Conservation (phyloP, 306 rosid genomes). For the Alnus glutinosa region DNA sequence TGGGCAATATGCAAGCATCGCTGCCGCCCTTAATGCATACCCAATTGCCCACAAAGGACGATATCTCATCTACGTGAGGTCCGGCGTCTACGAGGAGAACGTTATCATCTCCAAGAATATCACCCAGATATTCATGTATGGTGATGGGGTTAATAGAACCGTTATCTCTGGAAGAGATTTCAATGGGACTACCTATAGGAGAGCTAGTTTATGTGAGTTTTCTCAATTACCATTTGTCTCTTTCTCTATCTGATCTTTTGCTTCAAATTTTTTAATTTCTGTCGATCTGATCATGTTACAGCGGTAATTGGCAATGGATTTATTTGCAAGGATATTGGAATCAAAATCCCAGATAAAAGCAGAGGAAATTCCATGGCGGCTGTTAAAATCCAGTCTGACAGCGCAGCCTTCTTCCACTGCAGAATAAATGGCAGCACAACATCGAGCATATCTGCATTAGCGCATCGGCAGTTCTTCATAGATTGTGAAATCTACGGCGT, state of each 20-base stretch:
- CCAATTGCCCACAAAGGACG: background rate
- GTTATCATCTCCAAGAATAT: conserved; percentile 30
- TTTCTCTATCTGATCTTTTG: too few relatives aligned
- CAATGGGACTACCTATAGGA: background rate
- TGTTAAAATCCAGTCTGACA: background rate
- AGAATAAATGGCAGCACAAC: background rate
- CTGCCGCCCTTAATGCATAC: conserved; percentile 22
- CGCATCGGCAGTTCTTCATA: conserved; percentile 3
- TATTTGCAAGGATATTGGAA: background rate
- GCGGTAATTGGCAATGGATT: conserved; percentile 4
- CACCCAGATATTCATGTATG: conserved; percentile 28
- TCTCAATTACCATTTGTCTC: too few relatives aligned
- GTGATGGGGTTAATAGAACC: conserved; percentile 29
- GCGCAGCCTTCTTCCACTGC: conserved; percentile 14
- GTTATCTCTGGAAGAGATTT: conserved; percentile 22
- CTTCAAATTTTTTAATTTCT: too few relatives aligned
- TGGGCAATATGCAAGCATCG: conserved; percentile 25
- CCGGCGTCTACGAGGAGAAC: conserved; percentile 29
- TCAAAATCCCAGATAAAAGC: background rate
- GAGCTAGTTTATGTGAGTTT: conserved; percentile 35
- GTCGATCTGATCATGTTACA: background rate
- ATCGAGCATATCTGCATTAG: background rate
- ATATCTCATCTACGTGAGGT: conserved; percentile 29
- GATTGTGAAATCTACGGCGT: conserved; percentile 1
- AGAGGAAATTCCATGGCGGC: background rate